A percentile compares a stretch with the other conserved stretches of the same genome.
These are phyloP conservation scores for Ophiostoma pallidulum DNA, from an alignment of 2,329 filamentous ascomycete genomes.

Conservation along the genomic window DNA sequence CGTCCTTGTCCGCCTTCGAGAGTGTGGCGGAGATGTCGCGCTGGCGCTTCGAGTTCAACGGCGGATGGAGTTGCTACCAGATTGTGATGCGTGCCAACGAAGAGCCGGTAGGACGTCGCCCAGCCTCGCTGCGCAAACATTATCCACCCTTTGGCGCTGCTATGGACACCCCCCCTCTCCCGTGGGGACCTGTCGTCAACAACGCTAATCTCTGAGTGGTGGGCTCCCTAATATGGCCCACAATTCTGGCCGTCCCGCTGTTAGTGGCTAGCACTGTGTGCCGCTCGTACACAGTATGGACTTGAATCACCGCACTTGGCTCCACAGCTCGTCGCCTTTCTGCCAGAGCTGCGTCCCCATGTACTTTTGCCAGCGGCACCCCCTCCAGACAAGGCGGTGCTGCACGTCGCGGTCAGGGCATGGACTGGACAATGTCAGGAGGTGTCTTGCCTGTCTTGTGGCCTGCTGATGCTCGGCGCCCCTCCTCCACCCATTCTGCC, in stretches of 20 bases:
- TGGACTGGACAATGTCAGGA: neutral
- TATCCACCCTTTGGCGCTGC: neutral
- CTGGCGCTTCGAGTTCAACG: no score
- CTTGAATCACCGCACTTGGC: neutral
- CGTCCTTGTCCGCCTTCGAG: no score
- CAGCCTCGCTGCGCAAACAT: constrained; percentile 2
- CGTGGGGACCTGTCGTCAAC: neutral
- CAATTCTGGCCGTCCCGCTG: constrained; percentile 5
- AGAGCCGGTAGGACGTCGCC: neutral
- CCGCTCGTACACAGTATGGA: neutral
- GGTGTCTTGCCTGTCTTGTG: no score
- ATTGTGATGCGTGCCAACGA: no score
- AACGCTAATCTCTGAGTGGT: constrained; percentile 6
- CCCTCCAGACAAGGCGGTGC: neutral
- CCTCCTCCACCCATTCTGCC: neutral
- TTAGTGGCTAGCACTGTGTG: constrained; percentile 7
- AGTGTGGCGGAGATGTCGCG: no score
- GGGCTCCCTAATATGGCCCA: neutral
- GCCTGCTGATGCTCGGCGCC: no score
- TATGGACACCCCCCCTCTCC: no score
- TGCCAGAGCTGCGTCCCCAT: neutral
- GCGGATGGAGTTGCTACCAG: no score
- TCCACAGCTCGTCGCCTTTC: neutral
- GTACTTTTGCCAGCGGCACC: no score
- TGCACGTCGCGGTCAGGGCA: neutral